These are phyloP conservation scores for Fraxinus latifolia DNA, from an alignment of 305 asterid species.

Conservation along the genomic window DNA sequence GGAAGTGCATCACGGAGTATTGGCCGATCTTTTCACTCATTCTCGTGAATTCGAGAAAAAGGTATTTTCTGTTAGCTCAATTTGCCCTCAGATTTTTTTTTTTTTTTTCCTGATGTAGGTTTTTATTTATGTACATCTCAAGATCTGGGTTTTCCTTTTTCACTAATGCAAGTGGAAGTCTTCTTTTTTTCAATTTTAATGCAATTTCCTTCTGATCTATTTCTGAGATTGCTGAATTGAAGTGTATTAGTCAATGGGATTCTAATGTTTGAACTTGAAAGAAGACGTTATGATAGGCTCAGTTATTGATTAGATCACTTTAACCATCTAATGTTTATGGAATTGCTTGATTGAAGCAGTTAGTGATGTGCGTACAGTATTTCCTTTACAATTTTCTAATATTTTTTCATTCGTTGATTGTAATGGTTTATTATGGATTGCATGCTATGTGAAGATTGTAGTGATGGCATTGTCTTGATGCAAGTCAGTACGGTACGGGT, in stretches of 20 bases:
- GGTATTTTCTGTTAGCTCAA: slow-evolving; percentile 35
- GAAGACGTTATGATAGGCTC: slow-evolving; percentile 14
- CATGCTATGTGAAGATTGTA: slow-evolving; percentile 19
- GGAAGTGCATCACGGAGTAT: slow-evolving; percentile 34
- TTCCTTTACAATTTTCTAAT: neutral
- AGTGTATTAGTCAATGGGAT: slow-evolving; percentile 8
- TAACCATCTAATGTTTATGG: neutral
- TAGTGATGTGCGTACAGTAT: neutral
- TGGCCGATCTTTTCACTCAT: slow-evolving; percentile 27
- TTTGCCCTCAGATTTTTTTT: slow-evolving; percentile 16
- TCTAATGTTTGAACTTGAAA: slow-evolving; percentile 5
- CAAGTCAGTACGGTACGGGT: neutral
- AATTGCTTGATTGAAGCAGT: slow-evolving; percentile 1
- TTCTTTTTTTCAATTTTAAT: slow-evolving; percentile 1
- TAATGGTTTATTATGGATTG: slow-evolving; percentile 8
- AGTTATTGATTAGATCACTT: neutral
- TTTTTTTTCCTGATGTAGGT: neutral
- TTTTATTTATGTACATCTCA: slow-evolving; percentile 26
- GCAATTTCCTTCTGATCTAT: slow-evolving; percentile 1
- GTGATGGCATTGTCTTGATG: slow-evolving; percentile 20
- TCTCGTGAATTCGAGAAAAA: slow-evolving; percentile 23
- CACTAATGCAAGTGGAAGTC: neutral
- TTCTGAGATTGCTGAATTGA: slow-evolving; percentile 6
- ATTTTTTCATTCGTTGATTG: neutral
- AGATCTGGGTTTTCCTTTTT: slow-evolving; percentile 37